Evolutionary conservation across 2,329 filamentous ascomycete species (phyloP).

Genomic region (Pseudogymnoascus sp.): DNA sequence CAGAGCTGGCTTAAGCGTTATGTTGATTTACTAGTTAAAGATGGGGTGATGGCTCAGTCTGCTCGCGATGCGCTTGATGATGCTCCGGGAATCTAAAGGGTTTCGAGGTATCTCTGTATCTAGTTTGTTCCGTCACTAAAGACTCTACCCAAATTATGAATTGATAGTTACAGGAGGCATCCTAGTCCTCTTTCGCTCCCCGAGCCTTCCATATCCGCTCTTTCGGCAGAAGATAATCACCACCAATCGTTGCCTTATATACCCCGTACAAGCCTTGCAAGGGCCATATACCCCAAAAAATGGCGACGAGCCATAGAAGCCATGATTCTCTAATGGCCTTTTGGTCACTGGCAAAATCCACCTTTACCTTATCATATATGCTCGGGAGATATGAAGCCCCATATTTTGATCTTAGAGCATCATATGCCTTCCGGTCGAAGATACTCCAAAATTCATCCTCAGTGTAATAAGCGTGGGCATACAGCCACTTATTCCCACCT

Average conservation of each 20-base stretch:
- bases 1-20: neutral
- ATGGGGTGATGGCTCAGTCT: neutral
- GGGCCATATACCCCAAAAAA: constrained; percentile 27
- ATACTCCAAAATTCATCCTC: constrained; percentile 59
- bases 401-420: constrained; percentile 53
- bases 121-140: neutral
- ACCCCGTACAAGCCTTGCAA: constrained; percentile 25
- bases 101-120: neutral
- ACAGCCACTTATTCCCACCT: constrained; percentile 76
- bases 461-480: constrained; percentile 75
- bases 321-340: constrained; percentile 24
- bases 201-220: constrained; percentile 1
- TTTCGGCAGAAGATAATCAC: constrained; percentile 23
- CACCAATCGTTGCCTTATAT: constrained; percentile 18
- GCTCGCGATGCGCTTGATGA: neutral
- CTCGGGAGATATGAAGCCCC: constrained; percentile 47
- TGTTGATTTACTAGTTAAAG: neutral
- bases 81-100: neutral
- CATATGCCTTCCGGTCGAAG: constrained; percentile 52
- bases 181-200: neutral
- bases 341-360: constrained; percentile 26
- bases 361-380: constrained; percentile 40
- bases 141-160: neutral
- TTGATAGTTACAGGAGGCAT: neutral
- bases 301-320: constrained; percentile 22